phyloP scores from a whole-genome alignment of 1,284 basidiomycete species.

The Ustilago nuda region DNA sequence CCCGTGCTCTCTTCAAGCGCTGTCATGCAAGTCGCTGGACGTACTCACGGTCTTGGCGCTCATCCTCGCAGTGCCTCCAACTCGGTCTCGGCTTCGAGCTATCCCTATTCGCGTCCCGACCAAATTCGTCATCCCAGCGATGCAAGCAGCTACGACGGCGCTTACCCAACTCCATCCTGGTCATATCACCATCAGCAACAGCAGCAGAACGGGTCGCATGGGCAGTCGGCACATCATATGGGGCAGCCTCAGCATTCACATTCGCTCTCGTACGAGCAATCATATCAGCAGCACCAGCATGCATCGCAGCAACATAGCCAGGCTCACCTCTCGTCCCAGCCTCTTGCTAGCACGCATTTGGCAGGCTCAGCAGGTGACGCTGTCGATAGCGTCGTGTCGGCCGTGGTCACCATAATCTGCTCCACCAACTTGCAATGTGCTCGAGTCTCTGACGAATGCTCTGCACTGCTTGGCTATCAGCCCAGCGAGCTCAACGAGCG shows the following conservation, averaged over 20 bases:
- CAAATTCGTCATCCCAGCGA: conserved; percentile 32
- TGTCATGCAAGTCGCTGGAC: conserved; percentile 32
- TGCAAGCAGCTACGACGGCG: conserved; percentile 6
- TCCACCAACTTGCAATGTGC: conserved; percentile 56
- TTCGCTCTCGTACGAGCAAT: conserved; percentile 34
- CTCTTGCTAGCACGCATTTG: conserved; percentile 1
- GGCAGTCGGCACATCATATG: conserved; percentile 13
- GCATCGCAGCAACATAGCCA: conserved; percentile 1
- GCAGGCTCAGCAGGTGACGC: conserved; percentile 11
- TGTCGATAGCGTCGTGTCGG: conserved; percentile 26
- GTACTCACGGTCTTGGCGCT: conserved; percentile 28
- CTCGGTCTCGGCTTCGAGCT: conserved; percentile 52
- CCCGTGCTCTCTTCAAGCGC: conserved; percentile 28
- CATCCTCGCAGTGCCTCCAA: conserved; percentile 45
- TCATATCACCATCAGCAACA: conserved; percentile 7
- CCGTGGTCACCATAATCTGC: conserved; percentile 55
- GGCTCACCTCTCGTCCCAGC: conserved; percentile 13
- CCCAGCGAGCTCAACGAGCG: conserved; percentile 49
- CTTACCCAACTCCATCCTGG: conserved; percentile 16
- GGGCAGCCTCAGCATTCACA: conserved; percentile 22
- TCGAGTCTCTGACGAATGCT: conserved; percentile 51
- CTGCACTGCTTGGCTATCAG: conserved; percentile 48
- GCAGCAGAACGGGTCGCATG: conserved; percentile 22
- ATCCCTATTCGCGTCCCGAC: conserved; percentile 49
- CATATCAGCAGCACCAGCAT: conserved; percentile 18